These are phyloP conservation scores for Ascochyta pisi DNA, from an alignment of 2,329 filamentous ascomycete genomes.

Conservation along the genomic window DNA sequence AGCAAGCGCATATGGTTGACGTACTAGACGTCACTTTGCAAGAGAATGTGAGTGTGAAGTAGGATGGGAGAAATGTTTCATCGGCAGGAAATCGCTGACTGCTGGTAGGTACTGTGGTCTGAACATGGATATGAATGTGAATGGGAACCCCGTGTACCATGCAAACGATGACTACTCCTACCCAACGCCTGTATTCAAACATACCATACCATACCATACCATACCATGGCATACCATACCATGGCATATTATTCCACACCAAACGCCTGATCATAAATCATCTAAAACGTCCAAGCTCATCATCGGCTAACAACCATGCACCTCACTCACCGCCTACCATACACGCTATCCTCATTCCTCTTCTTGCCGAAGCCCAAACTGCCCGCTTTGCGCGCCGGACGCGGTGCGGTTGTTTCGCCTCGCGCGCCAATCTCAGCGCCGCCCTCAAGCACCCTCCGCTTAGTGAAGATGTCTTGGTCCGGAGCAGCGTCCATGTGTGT, in stretches of 20 bases:
- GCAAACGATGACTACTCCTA: neutral
- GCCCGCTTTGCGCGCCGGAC: conserved; percentile 38
- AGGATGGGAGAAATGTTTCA: too few species aligned
- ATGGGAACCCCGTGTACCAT: neutral
- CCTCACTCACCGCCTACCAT: conserved; percentile 46
- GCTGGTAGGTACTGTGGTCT: too few species aligned
- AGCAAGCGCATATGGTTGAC: too few species aligned
- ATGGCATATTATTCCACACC: neutral
- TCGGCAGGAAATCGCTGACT: too few species aligned
- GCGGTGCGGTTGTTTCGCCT: conserved; percentile 27
- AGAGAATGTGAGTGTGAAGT: too few species aligned
- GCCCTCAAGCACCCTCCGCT: conserved; percentile 38
- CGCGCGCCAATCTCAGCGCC: conserved; percentile 5
- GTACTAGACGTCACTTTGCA: too few species aligned
- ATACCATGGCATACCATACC: too few species aligned
- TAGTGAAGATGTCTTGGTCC: conserved; percentile 45
- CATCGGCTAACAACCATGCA: too few species aligned
- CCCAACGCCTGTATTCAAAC: neutral
- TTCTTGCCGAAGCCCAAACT: conserved; percentile 37
- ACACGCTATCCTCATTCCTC: conserved; percentile 50
- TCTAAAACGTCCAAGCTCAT: neutral
- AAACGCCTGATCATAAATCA: conserved; percentile 2
- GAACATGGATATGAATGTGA: too few species aligned
- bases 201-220: neutral
- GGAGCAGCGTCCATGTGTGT: conserved; percentile 50